Conservation (phyloP, 1,139 yeast genomes). For the Pneumocystis jirovecii region DNA sequence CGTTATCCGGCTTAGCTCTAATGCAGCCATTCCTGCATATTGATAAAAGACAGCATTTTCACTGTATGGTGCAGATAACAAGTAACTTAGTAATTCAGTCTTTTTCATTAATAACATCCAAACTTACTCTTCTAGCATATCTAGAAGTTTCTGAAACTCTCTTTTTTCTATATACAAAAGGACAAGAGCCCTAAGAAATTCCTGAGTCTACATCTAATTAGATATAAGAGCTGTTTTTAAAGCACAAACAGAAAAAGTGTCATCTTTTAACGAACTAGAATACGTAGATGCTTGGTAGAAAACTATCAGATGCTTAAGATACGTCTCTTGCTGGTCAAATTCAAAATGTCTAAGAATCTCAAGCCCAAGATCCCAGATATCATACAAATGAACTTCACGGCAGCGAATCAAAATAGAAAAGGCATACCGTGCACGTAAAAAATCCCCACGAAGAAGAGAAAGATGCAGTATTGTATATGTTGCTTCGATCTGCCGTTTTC, state of each 20-base stretch:
- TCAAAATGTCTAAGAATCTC: slow-evolving; percentile 8
- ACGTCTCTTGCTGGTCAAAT: neutral
- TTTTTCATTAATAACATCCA: neutral
- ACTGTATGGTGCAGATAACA: neutral
- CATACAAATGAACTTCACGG: slow-evolving; percentile 6
- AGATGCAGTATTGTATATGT: slow-evolving; percentile 6
- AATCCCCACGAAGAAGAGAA: slow-evolving; percentile 3
- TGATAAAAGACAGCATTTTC: neutral
- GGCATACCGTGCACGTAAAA: slow-evolving; percentile 6
- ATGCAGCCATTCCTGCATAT: neutral
- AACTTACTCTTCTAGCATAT: slow-evolving; percentile 3
- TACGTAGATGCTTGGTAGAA: slow-evolving; percentile 2
- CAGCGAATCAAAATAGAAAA: slow-evolving; percentile 5
- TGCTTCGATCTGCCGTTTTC: slow-evolving; percentile 3
- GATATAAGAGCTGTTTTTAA: neutral
- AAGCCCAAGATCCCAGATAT: slow-evolving; percentile 9
- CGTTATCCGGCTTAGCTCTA: neutral
- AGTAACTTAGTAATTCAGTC: neutral
- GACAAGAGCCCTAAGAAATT: slow-evolving; percentile 2
- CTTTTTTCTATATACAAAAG: slow-evolving; percentile 1
- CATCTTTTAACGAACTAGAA: neutral
- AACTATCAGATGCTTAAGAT: slow-evolving; percentile 5
- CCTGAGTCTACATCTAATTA: neutral
- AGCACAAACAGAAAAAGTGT: neutral
- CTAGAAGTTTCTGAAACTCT: slow-evolving; percentile 3